Conservation (phyloP, 2,329 filamentous ascomycete species). For the Botryotinia convoluta region DNA sequence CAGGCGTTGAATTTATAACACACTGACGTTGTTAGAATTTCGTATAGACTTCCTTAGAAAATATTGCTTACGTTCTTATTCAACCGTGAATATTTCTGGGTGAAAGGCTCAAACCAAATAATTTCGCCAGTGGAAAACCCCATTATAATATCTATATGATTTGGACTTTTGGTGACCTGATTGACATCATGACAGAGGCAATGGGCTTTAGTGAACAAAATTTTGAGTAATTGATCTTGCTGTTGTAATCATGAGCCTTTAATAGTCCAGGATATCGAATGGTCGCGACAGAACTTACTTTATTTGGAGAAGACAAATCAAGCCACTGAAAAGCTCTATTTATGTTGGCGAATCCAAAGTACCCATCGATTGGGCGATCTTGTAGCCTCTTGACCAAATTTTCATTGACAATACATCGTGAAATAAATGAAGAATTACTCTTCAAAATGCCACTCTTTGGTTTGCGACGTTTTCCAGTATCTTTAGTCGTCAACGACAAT, state of each 20-base stretch:
- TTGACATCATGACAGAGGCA: slow-evolving; percentile 95
- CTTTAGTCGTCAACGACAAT: slow-evolving; percentile 63
- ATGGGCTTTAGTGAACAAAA: slow-evolving; percentile 94
- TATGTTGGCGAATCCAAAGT: slow-evolving; percentile 92
- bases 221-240: slow-evolving; percentile 90
- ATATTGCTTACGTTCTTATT: slow-evolving; percentile 77
- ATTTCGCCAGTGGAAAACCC: slow-evolving; percentile 96
- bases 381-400: slow-evolving; percentile 71
- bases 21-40: slow-evolving; percentile 52
- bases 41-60: not conserved
- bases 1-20: slow-evolving; percentile 79
- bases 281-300: slow-evolving; percentile 46
- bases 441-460: slow-evolving; percentile 98
- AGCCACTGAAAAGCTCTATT: slow-evolving; percentile 96
- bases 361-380: slow-evolving; percentile 73
- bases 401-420: slow-evolving; percentile 91
- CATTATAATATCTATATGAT: slow-evolving; percentile 88
- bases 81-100: slow-evolving; percentile 89
- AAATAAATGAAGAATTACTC: slow-evolving; percentile 97
- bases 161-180: slow-evolving; percentile 69
- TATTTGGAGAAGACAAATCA: slow-evolving; percentile 73
- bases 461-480: slow-evolving; percentile 79
- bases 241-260: slow-evolving; percentile 42
- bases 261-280: not conserved
- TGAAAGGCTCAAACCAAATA: slow-evolving; percentile 97